phyloP scores from a whole-genome alignment of 805 yeast genomes.

The Isabelozyma rhagii region DNA sequence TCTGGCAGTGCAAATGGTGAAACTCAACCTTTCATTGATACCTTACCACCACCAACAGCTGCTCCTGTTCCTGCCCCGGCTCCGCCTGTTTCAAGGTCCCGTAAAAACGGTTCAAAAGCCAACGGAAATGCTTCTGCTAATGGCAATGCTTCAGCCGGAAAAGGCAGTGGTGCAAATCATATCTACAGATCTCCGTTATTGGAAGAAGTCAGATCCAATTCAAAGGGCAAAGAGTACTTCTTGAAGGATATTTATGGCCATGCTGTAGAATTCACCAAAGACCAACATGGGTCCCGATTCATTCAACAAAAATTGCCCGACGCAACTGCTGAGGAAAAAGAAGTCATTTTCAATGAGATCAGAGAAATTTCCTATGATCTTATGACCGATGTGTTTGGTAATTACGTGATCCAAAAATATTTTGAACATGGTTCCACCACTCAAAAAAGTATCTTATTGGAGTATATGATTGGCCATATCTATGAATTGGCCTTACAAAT shows the following conservation, averaged over 20 bases:
- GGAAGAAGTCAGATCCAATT: conserved; percentile 77
- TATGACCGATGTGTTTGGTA: conserved; percentile 97
- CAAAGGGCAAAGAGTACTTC: conserved; percentile 54
- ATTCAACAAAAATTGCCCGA: conserved; percentile 82
- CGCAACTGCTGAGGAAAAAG: conserved; percentile 68
- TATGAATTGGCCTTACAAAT: conserved; percentile 79
- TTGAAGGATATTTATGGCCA: conserved; percentile 80
- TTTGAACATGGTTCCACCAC: conserved; percentile 76
- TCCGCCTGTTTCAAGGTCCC: background rate
- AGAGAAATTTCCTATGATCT: conserved; percentile 69
- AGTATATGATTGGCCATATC: conserved; percentile 70
- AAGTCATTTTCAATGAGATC: conserved; percentile 79
- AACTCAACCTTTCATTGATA: conserved; percentile 4
- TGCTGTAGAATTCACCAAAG: conserved; percentile 87
- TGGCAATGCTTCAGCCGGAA: conserved; percentile 6
- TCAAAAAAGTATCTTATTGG: conserved; percentile 68
- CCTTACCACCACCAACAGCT: background rate
- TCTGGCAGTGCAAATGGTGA: background rate
- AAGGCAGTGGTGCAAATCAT: conserved; percentile 34
- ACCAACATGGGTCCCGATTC: conserved; percentile 96
- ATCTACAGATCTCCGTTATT: conserved; percentile 74
- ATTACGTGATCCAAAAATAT: conserved; percentile 92
- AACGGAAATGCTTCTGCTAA: conserved; percentile 1
- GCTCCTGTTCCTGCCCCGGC: background rate
- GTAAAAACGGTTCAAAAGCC: background rate